Conservation (phyloP, 257 asterid species). For the Solanum chilense region DNA sequence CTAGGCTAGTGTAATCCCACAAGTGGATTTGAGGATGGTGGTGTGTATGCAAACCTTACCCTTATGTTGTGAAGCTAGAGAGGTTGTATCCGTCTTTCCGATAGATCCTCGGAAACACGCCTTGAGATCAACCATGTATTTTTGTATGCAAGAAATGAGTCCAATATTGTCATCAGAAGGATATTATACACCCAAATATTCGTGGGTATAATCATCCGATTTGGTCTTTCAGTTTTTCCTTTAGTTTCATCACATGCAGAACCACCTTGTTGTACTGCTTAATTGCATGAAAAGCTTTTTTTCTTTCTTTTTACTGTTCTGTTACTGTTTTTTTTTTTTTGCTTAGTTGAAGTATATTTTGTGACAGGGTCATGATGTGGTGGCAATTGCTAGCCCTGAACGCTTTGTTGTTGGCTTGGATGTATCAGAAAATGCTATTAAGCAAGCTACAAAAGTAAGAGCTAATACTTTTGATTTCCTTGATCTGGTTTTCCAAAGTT, state of each 20-base stretch:
- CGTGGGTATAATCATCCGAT: background rate
- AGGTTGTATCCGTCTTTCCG: background rate
- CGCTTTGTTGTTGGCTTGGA: conserved; percentile 72
- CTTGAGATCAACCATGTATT: background rate
- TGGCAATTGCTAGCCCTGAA: conserved; percentile 58
- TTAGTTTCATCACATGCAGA: background rate
- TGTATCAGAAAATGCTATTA: conserved; percentile 51
- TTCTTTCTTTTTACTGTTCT: background rate
- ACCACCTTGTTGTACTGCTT: background rate
- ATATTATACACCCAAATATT: background rate
- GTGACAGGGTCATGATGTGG: conserved; percentile 76
- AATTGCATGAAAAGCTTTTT: background rate
- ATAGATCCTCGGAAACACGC: background rate
- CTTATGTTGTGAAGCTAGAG: background rate
- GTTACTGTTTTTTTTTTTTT: background rate
- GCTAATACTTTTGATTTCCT: background rate
- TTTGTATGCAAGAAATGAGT: background rate
- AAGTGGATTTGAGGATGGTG: background rate
- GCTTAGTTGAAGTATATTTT: background rate
- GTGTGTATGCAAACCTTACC: background rate
- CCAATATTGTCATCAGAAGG: background rate
- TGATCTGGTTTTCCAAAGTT: background rate
- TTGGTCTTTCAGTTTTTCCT: background rate
- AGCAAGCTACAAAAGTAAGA: conserved; percentile 51
- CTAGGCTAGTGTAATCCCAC: background rate